phyloP scores from a whole-genome alignment of 2,329 filamentous ascomycete species.

The Fusarium phyllophilum region DNA sequence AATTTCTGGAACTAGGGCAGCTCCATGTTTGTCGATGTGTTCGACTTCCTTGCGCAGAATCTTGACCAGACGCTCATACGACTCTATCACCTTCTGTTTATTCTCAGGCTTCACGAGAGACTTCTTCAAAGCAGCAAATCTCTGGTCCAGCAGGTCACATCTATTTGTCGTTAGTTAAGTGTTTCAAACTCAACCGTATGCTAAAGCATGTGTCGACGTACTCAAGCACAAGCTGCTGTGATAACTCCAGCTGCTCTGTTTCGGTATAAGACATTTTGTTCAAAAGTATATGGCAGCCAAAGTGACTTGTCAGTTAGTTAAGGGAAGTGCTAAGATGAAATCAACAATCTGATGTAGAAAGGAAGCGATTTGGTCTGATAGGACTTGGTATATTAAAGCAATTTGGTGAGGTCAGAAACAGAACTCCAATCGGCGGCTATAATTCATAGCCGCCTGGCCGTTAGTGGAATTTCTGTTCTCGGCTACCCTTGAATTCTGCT shows the following conservation, averaged over 20 bases:
- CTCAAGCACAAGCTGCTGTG: neutral
- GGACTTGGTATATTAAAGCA: neutral
- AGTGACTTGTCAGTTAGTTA: rapidly evolving
- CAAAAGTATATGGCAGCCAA: rapidly evolving
- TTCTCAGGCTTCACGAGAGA: neutral
- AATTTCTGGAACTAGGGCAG: neutral
- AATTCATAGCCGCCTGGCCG: rapidly evolving
- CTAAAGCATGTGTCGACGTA: neutral
- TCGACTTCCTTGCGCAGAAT: neutral
- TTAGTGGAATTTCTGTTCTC: neutral
- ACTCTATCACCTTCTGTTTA: neutral
- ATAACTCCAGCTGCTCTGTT: neutral
- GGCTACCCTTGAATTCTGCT: neutral
- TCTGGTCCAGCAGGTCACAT: neutral
- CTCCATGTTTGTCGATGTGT: neutral
- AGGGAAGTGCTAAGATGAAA: rapidly evolving
- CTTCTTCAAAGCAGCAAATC: neutral
- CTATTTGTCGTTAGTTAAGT: neutral
- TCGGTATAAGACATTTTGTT: neutral
- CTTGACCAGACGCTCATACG: neutral
- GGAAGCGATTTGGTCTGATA: neutral
- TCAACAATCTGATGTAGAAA: neutral
- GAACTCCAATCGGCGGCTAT: neutral
- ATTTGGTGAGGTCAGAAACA: rapidly evolving
- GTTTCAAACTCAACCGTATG: rapidly evolving